Evolutionary conservation across 805 yeast genomes (phyloP).

Genomic region (Zygoascus ofunaensis): DNA sequence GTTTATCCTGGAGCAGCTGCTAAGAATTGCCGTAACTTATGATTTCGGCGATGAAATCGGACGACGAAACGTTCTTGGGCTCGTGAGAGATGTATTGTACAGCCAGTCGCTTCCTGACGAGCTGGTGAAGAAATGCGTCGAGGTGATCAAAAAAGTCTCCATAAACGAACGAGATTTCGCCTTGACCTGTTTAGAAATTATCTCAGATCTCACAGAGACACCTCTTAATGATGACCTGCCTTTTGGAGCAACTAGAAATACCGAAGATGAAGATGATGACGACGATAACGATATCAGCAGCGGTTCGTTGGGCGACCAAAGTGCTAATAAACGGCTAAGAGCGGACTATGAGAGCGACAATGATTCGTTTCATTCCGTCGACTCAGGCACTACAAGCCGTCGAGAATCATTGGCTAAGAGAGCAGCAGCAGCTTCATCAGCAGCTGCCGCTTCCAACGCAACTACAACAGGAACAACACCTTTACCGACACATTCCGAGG

Average conservation of each 20-base stretch:
- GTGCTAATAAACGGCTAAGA: neutral
- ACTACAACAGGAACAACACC: neutral
- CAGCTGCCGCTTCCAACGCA: slow-evolving; percentile 19
- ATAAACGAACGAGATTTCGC: slow-evolving; percentile 77
- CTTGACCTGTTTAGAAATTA: slow-evolving; percentile 69
- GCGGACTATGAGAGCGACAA: slow-evolving; percentile 26
- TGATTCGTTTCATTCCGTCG: slow-evolving; percentile 42
- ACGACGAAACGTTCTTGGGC: slow-evolving; percentile 60
- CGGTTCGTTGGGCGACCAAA: slow-evolving; percentile 13
- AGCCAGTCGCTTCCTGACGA: slow-evolving; percentile 47
- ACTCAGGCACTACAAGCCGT: slow-evolving; percentile 15
- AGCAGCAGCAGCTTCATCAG: slow-evolving; percentile 1
- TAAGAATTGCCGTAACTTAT: slow-evolving; percentile 55
- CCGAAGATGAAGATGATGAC: slow-evolving; percentile 10
- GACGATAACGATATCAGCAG: neutral
- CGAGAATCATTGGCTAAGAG: neutral
- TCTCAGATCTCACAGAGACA: slow-evolving; percentile 73
- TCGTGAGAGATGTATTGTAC: slow-evolving; percentile 39
- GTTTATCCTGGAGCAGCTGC: slow-evolving; percentile 65
- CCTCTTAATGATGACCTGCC: slow-evolving; percentile 28
- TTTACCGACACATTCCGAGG: neutral
- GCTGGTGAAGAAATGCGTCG: slow-evolving; percentile 46
- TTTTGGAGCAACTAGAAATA: neutral
- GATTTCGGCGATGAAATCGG: slow-evolving; percentile 91
- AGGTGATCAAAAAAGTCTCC: slow-evolving; percentile 61